These are phyloP conservation scores for Cryptococcus sp. DNA, from an alignment of 1,284 basidiomycete species.

Conservation along the genomic window DNA sequence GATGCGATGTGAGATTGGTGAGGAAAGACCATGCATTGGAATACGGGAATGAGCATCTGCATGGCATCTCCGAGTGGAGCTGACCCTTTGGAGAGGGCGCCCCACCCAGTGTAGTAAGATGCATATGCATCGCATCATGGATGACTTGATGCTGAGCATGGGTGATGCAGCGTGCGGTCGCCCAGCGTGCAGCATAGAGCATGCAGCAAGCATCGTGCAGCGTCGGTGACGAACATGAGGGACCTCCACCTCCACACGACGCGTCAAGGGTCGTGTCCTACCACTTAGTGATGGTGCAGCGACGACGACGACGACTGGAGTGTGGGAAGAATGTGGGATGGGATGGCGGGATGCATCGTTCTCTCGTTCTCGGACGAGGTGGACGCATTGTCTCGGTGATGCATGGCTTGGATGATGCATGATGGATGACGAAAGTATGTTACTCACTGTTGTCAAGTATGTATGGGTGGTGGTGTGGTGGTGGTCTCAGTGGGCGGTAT, in stretches of 20 bases:
- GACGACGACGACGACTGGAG: too few species aligned
- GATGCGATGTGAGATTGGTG: neutral
- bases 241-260: slow-evolving; percentile 20
- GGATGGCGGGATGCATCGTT: neutral
- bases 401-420: neutral
- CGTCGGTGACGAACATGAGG: too few species aligned
- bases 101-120: too few species aligned
- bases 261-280: slow-evolving; percentile 4
- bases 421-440: neutral
- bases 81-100: neutral
- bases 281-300: too few species aligned
- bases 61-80: neutral
- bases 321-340: too few species aligned
- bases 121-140: too few species aligned
- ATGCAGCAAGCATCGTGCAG: too few species aligned
- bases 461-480: neutral
- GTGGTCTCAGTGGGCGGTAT: neutral
- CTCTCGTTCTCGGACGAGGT: neutral
- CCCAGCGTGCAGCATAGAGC: too few species aligned
- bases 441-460: neutral
- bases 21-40: too few species aligned
- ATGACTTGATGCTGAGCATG: neutral
- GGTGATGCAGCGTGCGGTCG: neutral
- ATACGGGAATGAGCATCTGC: neutral
- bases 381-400: neutral